Evolutionary conservation across 176 grass and related monocot species (phyloP).

Genomic region (Musa troglodytarum): DNA sequence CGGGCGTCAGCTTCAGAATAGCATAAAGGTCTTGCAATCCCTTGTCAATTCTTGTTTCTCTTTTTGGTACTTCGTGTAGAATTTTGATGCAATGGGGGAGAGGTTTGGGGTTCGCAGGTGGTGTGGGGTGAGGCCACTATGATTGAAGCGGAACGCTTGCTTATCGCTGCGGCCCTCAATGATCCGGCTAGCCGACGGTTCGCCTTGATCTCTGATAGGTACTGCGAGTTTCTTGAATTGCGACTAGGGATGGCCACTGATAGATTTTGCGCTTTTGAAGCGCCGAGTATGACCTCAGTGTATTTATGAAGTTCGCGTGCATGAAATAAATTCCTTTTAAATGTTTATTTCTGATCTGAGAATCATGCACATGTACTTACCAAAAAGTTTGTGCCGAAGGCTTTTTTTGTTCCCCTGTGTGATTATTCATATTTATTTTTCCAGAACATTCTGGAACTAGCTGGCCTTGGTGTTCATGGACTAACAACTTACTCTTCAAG

Average conservation of each 20-base stretch:
- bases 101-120: constrained; percentile 44
- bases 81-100: constrained; percentile 2
- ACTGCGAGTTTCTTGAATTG: not conserved
- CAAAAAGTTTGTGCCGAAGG: too few species aligned
- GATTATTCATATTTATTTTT: too few species aligned
- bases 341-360: not conserved
- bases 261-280: not conserved
- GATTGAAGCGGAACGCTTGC: constrained; percentile 74
- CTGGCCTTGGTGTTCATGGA: too few species aligned
- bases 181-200: constrained; percentile 76
- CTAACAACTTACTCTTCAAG: too few species aligned
- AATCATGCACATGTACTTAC: not conserved
- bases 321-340: not conserved
- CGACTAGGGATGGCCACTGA: not conserved
- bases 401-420: too few species aligned
- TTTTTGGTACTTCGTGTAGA: not conserved
- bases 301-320: not conserved
- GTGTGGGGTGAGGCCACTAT: constrained; percentile 81
- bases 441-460: too few species aligned
- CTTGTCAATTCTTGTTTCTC: not conserved
- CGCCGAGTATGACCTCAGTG: too few species aligned
- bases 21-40: constrained; percentile 54
- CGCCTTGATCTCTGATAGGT: constrained; percentile 90
- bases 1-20: constrained; percentile 48
- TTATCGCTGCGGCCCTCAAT: constrained; percentile 62